phyloP scores from a whole-genome alignment of 257 asterid species.

The Rauvolfia tetraphylla region DNA sequence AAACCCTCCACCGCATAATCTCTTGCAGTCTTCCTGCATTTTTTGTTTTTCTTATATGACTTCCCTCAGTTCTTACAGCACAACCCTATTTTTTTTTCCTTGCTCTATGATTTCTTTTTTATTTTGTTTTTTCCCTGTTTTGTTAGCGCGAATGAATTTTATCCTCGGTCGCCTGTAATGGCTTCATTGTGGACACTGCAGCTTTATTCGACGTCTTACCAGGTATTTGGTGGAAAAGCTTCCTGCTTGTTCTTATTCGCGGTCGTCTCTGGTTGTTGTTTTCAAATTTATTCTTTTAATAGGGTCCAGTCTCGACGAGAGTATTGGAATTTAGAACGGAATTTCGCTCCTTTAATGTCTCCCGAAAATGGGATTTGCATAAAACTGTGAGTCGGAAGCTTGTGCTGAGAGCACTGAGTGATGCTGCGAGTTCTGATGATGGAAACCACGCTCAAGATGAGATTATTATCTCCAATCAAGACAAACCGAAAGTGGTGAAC shows the following conservation, averaged over 20 bases:
- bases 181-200: slow-evolving; percentile 26
- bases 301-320: slow-evolving; percentile 11
- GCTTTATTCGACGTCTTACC: slow-evolving; percentile 18
- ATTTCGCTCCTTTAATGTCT: background rate
- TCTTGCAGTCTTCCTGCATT: too few species aligned
- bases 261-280: background rate
- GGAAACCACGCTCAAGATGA: background rate
- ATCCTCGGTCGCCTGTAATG: slow-evolving; percentile 15
- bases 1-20: too few species aligned
- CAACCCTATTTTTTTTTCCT: background rate
- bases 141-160: too few species aligned
- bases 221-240: background rate
- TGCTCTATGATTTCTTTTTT: background rate
- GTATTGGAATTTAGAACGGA: slow-evolving; percentile 13
- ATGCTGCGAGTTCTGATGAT: slow-evolving; percentile 7
- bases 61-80: background rate
- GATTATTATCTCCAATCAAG: background rate
- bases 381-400: slow-evolving; percentile 9
- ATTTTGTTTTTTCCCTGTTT: too few species aligned
- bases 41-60: background rate
- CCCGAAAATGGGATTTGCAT: slow-evolving; percentile 2
- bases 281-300: background rate
- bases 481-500: background rate
- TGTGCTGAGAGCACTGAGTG: slow-evolving; percentile 11
- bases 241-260: background rate